A percentile compares a stretch with the other conserved stretches of the same genome.
Conservation (phyloP, 1,284 basidiomycete genomes). For the Ganoderma meredithae region DNA sequence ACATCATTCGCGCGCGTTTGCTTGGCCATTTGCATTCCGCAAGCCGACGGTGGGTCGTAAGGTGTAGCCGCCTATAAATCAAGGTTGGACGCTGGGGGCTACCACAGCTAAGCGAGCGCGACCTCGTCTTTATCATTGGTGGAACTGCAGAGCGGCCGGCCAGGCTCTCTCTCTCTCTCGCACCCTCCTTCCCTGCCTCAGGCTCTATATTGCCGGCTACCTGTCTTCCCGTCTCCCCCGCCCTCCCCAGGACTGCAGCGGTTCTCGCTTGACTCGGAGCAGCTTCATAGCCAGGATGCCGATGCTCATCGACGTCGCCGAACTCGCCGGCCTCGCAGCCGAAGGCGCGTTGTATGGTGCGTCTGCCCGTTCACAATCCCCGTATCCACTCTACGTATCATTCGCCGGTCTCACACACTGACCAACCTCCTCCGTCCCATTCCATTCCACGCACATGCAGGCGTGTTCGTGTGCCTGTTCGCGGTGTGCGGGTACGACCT, state of each 20-base stretch:
- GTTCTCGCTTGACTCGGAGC: not conserved
- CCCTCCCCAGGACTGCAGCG: not conserved
- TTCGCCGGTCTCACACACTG: no score
- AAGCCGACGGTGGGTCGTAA: not conserved
- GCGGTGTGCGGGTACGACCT: slow-evolving; percentile 18
- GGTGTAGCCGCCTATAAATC: not conserved
- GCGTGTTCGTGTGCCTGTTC: slow-evolving; percentile 15
- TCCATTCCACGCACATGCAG: not conserved
- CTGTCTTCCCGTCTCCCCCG: not conserved
- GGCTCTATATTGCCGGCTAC: not conserved
- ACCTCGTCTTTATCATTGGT: not conserved
- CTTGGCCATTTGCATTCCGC: not conserved
- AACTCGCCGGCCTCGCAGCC: slow-evolving; percentile 25
- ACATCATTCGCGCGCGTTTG: not conserved
- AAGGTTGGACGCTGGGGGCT: not conserved
- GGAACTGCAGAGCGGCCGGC: not conserved
- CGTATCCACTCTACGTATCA: no score
- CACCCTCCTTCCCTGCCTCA: not conserved
- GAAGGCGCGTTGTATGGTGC: slow-evolving; percentile 29
- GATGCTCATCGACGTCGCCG: slow-evolving; percentile 29
- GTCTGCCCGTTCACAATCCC: not conserved
- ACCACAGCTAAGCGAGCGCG: no score
- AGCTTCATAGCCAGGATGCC: slow-evolving; percentile 4
- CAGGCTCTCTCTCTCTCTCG: not conserved
- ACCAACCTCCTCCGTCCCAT: not conserved